A percentile compares a stretch with the other conserved stretches of the same genome.
Conservation (phyloP, 1,284 basidiomycete species). For the Phaffia rhodozyma region DNA sequence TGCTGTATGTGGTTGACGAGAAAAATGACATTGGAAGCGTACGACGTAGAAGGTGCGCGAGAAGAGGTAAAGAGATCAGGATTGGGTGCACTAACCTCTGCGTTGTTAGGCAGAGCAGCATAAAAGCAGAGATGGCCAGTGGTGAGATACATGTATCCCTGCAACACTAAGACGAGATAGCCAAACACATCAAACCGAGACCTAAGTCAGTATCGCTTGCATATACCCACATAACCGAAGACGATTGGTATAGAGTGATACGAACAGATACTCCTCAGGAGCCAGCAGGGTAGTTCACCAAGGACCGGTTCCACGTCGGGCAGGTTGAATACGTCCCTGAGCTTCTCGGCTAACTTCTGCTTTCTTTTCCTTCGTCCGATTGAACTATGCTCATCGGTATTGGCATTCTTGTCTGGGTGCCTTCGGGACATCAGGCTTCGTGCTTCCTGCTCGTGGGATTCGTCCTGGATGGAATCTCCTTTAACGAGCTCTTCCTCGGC, state of each 20-base stretch:
- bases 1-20: slow-evolving; percentile 42
- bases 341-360: slow-evolving; percentile 61
- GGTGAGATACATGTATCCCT: slow-evolving; percentile 94
- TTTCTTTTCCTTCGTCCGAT: slow-evolving; percentile 48
- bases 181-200: neutral
- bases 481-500: neutral
- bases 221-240: neutral
- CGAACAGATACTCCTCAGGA: slow-evolving; percentile 70
- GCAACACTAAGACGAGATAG: slow-evolving; percentile 50
- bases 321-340: slow-evolving; percentile 73
- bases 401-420: slow-evolving; percentile 19
- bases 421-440: neutral
- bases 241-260: neutral
- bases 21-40: slow-evolving; percentile 15
- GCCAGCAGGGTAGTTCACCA: slow-evolving; percentile 81
- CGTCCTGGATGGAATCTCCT: neutral
- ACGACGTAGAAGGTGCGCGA: slow-evolving; percentile 5
- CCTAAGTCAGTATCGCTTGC: neutral
- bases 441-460: neutral
- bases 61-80: neutral
- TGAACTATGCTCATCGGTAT: slow-evolving; percentile 23
- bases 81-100: slow-evolving; percentile 46
- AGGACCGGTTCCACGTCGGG: slow-evolving; percentile 66
- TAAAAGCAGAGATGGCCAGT: slow-evolving; percentile 90
- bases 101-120: slow-evolving; percentile 72